Conservation (phyloP, 805 yeast genomes). For the Tetrapisispora phaffii region DNA sequence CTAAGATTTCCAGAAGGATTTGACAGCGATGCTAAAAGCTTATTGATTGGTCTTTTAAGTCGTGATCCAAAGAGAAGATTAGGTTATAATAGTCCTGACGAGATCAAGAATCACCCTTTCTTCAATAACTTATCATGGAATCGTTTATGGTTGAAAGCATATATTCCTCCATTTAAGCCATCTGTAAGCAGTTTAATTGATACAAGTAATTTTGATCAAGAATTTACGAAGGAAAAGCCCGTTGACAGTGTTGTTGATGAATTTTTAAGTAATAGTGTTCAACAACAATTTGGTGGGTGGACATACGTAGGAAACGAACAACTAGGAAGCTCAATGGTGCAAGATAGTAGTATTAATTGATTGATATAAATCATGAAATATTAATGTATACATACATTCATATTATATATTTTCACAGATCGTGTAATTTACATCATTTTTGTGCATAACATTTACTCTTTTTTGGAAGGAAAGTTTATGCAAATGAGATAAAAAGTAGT, state of each 20-base stretch:
- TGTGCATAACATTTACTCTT: too few species aligned
- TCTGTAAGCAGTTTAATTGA: slow-evolving; percentile 76
- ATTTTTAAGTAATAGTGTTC: slow-evolving; percentile 86
- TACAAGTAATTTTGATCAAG: slow-evolving; percentile 87
- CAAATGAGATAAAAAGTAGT: too few species aligned
- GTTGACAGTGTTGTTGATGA: slow-evolving; percentile 93
- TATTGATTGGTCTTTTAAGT: slow-evolving; percentile 62
- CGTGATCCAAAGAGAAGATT: slow-evolving; percentile 79
- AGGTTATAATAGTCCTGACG: slow-evolving; percentile 71
- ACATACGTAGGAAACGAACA: slow-evolving; percentile 72
- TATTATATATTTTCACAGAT: too few species aligned
- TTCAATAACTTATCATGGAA: slow-evolving; percentile 87
- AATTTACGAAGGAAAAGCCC: slow-evolving; percentile 87
- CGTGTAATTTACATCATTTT: too few species aligned
- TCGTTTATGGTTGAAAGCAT: slow-evolving; percentile 71
- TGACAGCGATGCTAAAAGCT: slow-evolving; percentile 76
- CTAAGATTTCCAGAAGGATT: slow-evolving; percentile 80
- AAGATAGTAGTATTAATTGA: slow-evolving; percentile 25
- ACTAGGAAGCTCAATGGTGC: slow-evolving; percentile 29
- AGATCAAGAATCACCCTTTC: slow-evolving; percentile 75
- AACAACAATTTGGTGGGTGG: slow-evolving; percentile 98
- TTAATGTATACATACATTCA: too few species aligned
- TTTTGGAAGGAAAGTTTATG: too few species aligned
- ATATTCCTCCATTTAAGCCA: slow-evolving; percentile 93
- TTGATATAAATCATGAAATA: too few species aligned